Evolutionary conservation across 495 filamentous ascomycete genomes (phyloP).

Genomic region (Penicillium flavigenum): DNA sequence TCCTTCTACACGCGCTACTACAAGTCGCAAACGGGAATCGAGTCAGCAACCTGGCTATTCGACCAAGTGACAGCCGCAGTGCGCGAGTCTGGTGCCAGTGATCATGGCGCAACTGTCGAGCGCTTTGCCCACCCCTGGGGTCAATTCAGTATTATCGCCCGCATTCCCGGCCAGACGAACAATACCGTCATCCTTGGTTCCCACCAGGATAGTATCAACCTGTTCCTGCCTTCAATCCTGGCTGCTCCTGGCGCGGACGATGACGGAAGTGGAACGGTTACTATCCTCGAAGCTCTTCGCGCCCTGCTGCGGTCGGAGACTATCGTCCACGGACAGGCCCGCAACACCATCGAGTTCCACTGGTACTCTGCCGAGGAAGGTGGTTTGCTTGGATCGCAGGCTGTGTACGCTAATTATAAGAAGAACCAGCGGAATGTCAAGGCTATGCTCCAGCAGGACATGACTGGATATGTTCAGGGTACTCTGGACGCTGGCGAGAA

Average conservation of each 20-base stretch:
- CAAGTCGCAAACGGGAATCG: slow-evolving; percentile 77
- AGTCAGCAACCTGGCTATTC: slow-evolving; percentile 89
- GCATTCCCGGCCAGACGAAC: slow-evolving; percentile 81
- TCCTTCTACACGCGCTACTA: slow-evolving; percentile 88
- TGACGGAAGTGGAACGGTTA: slow-evolving; percentile 74
- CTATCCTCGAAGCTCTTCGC: slow-evolving; percentile 71
- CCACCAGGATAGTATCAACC: slow-evolving; percentile 85
- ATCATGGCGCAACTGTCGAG: slow-evolving; percentile 65
- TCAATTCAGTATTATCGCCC: slow-evolving; percentile 89
- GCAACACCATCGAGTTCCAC: slow-evolving; percentile 91
- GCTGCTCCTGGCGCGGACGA: slow-evolving; percentile 75
- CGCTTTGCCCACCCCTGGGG: slow-evolving; percentile 83
- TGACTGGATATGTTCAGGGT: slow-evolving; percentile 88
- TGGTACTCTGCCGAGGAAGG: slow-evolving; percentile 95
- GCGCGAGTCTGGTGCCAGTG: slow-evolving; percentile 63
- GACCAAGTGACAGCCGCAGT: slow-evolving; percentile 71
- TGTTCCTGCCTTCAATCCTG: slow-evolving; percentile 81
- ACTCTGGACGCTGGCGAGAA: slow-evolving; percentile 79
- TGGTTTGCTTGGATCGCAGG: slow-evolving; percentile 81
- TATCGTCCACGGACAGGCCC: slow-evolving; percentile 50
- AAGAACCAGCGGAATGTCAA: slow-evolving; percentile 73
- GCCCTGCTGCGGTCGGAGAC: slow-evolving; percentile 58
- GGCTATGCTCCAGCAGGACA: slow-evolving; percentile 99
- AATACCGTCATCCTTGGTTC: slow-evolving; percentile 78
- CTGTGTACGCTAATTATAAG: slow-evolving; percentile 84